These are phyloP conservation scores for Fusarium xyrophilum DNA, from an alignment of 2,329 filamentous ascomycete species.

Conservation along the genomic window DNA sequence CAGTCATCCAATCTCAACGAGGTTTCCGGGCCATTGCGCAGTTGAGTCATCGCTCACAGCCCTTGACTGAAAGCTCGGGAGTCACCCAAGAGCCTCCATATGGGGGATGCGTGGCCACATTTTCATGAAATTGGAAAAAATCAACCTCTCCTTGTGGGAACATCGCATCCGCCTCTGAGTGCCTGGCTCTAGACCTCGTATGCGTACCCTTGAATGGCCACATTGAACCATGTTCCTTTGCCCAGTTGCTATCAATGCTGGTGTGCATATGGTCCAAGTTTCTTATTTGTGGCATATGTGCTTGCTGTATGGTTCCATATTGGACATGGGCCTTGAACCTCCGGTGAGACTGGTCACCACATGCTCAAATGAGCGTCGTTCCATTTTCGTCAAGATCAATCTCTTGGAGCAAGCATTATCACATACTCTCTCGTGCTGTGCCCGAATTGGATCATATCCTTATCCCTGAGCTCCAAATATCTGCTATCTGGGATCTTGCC, in stretches of 20 bases:
- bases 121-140: background rate
- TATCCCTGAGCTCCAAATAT: slow-evolving; percentile 85
- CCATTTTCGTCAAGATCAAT: slow-evolving; percentile 40
- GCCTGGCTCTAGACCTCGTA: background rate
- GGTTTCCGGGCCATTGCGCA: background rate
- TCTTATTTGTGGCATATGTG: background rate
- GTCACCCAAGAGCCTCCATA: background rate
- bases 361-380: background rate
- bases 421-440: slow-evolving; percentile 92
- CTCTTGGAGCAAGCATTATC: slow-evolving; percentile 75
- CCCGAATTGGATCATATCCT: slow-evolving; percentile 89
- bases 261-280: background rate
- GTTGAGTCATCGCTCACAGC: background rate
- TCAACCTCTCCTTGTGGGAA: background rate
- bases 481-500: slow-evolving; percentile 75
- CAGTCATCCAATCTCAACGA: background rate
- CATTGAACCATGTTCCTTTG: background rate
- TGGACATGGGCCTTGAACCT: background rate
- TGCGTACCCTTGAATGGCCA: background rate
- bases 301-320: background rate
- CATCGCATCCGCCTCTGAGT: background rate
- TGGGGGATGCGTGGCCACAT: background rate
- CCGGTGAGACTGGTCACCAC: background rate
- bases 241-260: background rate
- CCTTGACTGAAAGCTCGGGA: background rate